A percentile compares a stretch with the other conserved stretches of the same genome.
Evolutionary conservation across 495 filamentous ascomycete species (phyloP).

Genomic region (Cairneyella variabilis): DNA sequence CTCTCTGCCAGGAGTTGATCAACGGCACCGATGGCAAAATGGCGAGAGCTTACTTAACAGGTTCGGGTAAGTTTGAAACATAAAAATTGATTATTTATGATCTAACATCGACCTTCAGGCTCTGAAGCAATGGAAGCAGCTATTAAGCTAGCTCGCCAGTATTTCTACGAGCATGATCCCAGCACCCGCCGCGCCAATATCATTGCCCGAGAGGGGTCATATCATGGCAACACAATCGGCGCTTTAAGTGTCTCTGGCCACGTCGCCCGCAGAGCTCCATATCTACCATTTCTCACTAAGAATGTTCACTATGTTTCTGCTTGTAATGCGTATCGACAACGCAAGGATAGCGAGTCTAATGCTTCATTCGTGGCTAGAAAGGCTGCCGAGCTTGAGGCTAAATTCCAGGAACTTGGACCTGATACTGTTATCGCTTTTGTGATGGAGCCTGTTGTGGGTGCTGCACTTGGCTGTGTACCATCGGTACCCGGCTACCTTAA

Average conservation of each 20-base stretch:
- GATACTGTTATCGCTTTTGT: constrained; percentile 74
- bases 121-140: constrained; percentile 66
- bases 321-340: constrained; percentile 63
- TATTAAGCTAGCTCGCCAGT: constrained; percentile 61
- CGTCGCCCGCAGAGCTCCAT: constrained; percentile 56
- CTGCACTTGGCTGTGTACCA: constrained; percentile 60
- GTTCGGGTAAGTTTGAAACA: constrained; percentile 56
- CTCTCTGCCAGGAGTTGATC: constrained; percentile 39
- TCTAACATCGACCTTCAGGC: constrained; percentile 32
- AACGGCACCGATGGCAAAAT: constrained; percentile 42
- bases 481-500: constrained; percentile 60
- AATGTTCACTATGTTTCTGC: constrained; percentile 64
- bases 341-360: constrained; percentile 41
- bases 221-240: constrained; percentile 72
- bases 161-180: constrained; percentile 47
- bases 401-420: constrained; percentile 69
- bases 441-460: constrained; percentile 63
- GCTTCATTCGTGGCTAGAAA: constrained; percentile 46
- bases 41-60: constrained; percentile 43
- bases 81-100: background rate
- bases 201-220: constrained; percentile 66
- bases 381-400: constrained; percentile 64
- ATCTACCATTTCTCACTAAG: constrained; percentile 58
- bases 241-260: constrained; percentile 63
- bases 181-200: constrained; percentile 50